These are phyloP conservation scores for Trypanosoma grayi DNA, from an alignment of 208 protist genomes.

Conservation along the genomic window DNA sequence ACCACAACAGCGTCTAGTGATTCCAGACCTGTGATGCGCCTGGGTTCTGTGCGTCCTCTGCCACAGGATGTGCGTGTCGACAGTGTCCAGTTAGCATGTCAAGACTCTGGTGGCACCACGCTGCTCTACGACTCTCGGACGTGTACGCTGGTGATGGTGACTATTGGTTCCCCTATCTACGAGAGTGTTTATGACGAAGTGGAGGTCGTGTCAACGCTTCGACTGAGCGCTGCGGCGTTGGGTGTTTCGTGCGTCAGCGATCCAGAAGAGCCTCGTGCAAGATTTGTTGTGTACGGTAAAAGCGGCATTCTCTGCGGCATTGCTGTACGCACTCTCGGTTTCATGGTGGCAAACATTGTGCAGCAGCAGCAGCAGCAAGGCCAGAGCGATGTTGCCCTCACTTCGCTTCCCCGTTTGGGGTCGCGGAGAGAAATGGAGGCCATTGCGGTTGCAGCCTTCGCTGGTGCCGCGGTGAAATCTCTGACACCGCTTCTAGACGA, in stretches of 20 bases:
- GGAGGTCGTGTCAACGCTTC: conserved; percentile 47
- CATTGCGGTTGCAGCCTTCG: conserved; percentile 7
- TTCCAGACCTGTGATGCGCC: conserved; percentile 1
- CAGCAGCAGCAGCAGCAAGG: neutral
- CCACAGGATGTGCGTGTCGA: conserved; percentile 11
- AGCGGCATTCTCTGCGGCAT: conserved; percentile 38
- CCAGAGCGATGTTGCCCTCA: neutral
- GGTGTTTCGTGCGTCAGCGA: conserved; percentile 32
- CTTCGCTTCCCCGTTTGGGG: conserved; percentile 9
- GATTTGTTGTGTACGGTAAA: conserved; percentile 53
- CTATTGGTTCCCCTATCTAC: conserved; percentile 31
- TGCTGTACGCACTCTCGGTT: conserved; percentile 14
- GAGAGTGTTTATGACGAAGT: conserved; percentile 31
- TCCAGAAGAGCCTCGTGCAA: conserved; percentile 22
- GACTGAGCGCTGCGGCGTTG: conserved; percentile 28
- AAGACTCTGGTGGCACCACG: conserved; percentile 14
- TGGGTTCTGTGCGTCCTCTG: conserved; percentile 18
- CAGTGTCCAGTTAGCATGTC: conserved; percentile 19
- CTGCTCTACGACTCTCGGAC: conserved; percentile 50
- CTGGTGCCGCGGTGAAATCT: conserved; percentile 1
- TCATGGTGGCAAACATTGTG: conserved; percentile 10
- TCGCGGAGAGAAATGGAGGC: conserved; percentile 9
- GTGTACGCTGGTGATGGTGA: conserved; percentile 39
- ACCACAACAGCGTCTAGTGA: neutral
- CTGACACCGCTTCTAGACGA: conserved; percentile 13